Evolutionary conservation across 23 red algal species (phyloP), one percentile per base, ranked within the genome.

Genomic region (Chondrus crispus): DNA sequence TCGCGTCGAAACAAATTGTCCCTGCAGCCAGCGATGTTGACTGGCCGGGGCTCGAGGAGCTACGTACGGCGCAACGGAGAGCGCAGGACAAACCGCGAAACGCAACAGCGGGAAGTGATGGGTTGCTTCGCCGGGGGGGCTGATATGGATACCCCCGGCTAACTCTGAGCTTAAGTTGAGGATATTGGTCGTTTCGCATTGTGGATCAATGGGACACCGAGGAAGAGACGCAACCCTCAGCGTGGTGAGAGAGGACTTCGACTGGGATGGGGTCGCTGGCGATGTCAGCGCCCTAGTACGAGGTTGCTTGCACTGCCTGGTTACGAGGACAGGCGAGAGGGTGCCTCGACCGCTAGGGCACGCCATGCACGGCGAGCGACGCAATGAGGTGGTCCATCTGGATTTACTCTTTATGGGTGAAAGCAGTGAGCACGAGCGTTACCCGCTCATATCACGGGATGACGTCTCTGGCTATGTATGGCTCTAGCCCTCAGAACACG

Each of bases 321-420:
- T 51, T 4, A 71, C 73, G 22, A 48, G 44, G 46, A 9, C 57
- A 40, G 72, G 87, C 2, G n/a, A 66, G 19, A 44, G 68, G 9
- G 46, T 81, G 36, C 50, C 55, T 1, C 51, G 73, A 11, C 87
- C 87, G 32, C 38, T 81, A 7, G 87, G 73, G 16, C 32, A 11
- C 5, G 87, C 87, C 3, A 3, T 91, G 42, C 52, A 91, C 46
- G 87, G 33, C 12, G 40, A 38, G 24, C 18, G 35, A 33, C 73
- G 2, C 47, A 82, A 82, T 4, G 77, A 82, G 8, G 51, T 82
- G 4, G 6, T 82, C 5, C 44, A 82, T 24, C 26, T 82, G 6
- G 72, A 91, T 5, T 91, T 40, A 48, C 39, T 81, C 2, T 68
- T 44, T 43, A 91, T 91, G 74, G 87, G 54, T 13, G 28, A 47